Percentiles rank a stretch among this genome's conserved stretches.
Conservation (phyloP, 2,329 filamentous ascomycete genomes). For the Hirsutella rhossiliensis region DNA sequence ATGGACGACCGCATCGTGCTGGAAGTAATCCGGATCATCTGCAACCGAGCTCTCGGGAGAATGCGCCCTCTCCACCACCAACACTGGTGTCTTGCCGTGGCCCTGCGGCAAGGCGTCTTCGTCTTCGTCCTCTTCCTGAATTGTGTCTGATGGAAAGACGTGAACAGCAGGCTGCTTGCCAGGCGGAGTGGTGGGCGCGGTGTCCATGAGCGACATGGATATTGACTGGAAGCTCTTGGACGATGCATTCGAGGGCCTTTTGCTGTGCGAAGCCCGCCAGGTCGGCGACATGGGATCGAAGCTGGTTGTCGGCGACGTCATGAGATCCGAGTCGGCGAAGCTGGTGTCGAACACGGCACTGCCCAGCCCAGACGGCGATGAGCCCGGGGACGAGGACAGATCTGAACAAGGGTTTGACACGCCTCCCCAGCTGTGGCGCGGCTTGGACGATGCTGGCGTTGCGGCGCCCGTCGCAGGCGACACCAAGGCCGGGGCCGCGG, state of each 20-base stretch:
- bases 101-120: conserved; percentile 7
- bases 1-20: conserved; percentile 24
- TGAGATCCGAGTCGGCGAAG: conserved; percentile 45
- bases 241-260: conserved; percentile 44
- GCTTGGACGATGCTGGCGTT: conserved; percentile 32
- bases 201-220: conserved; percentile 19
- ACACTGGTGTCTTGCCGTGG: conserved; percentile 10
- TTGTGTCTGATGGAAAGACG: conserved; percentile 16
- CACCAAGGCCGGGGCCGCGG: conserved; percentile 26
- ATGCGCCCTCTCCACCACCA: conserved; percentile 13
- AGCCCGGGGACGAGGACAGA: conserved; percentile 68
- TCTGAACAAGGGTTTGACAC: conserved; percentile 44
- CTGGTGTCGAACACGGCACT: conserved; percentile 72
- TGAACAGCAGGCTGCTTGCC: conserved; percentile 8
- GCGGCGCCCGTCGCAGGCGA: conserved; percentile 34
- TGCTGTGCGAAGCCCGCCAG: conserved; percentile 39
- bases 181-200: conserved; percentile 13
- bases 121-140: conserved; percentile 27
- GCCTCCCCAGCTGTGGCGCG: conserved; percentile 40
- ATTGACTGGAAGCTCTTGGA: conserved; percentile 33
- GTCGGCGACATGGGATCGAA: conserved; percentile 54
- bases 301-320: conserved; percentile 72
- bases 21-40: conserved; percentile 16
- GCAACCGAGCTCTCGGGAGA: conserved; percentile 23
- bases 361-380: conserved; percentile 63